Evolutionary conservation across 495 filamentous ascomycete species (phyloP), one percentile per base, ranked within the genome.

Genomic region (Sabuloglossum arenarium): DNA sequence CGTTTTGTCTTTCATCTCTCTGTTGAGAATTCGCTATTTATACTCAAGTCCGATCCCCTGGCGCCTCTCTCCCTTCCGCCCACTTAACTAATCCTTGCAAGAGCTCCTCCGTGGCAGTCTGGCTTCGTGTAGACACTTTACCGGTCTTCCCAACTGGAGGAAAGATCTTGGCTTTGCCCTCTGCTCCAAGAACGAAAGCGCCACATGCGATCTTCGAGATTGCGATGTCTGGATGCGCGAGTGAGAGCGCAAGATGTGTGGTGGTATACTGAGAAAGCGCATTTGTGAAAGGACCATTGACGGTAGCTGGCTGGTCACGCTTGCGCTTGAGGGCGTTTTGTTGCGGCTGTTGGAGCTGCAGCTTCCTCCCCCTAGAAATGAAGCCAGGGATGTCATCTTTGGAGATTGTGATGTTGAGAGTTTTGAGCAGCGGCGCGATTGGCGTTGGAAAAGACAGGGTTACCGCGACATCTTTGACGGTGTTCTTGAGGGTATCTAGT

Each of bases 381-480:
- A 68, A 68, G 8, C 55, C 32, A 23, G 59, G 46, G 27, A 67
- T 30, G 55, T 68, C 66, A 9, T 55, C 53, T 12, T 53, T 31
- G 0, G 64, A 53, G 21, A 67, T 62, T n/a, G 59, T 59, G 37
- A 68, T 59, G 47, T 68, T 65, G 19, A 68, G 56, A 34, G 57
- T 60, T 34, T 61, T 64, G 27, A 68, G 62, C 11, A 60, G 28
- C 1, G 58, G 55, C 8, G 59, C 55, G 34, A 43, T 39, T 6
- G 56, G 42, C 4, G 63, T 61, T 16, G 54, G 3, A 32, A 67
- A 67, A 46, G 59, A 21, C 11, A 68, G 64, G 42, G 67, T 63
- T n/a, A 68, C 21, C 23, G 61, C 58, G 11, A 68, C 24, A 27
- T 59, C 54, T 34, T 58, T 58, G 53, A 67, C 55, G 31, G 57